Evolutionary conservation across 1,284 basidiomycete genomes (phyloP).

Genomic region (Fomitopsis palustris): DNA sequence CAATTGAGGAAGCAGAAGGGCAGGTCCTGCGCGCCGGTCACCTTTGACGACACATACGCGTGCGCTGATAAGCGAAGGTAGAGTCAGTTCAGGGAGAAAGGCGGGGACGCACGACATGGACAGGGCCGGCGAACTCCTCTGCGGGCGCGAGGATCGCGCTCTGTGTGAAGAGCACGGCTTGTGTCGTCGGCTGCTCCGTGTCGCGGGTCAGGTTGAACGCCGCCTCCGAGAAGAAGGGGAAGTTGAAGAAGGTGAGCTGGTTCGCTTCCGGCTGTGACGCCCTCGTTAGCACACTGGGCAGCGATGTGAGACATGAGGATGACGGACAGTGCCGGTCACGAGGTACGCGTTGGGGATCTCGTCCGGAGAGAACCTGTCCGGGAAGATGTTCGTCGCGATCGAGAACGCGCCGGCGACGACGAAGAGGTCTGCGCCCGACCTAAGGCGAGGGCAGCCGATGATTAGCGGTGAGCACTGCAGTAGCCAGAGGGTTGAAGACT

Average conservation of each 20-base stretch:
- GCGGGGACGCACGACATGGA: conserved; percentile 8
- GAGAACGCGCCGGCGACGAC: conserved; percentile 7
- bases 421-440: conserved; percentile 1
- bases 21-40: conserved; percentile 15
- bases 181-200: conserved; percentile 13
- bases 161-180: conserved; percentile 13
- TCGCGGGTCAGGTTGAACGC: conserved; percentile 1
- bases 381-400: conserved; percentile 8
- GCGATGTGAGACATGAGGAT: neutral
- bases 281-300: neutral
- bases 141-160: conserved; percentile 7
- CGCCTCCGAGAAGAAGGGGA: conserved; percentile 9
- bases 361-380: conserved; percentile 6
- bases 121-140: conserved; percentile 13
- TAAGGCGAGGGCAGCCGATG: too few species aligned
- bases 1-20: conserved; percentile 14
- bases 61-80: neutral
- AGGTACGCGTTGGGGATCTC: conserved; percentile 11
- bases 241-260: conserved; percentile 15
- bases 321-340: conserved; percentile 3
- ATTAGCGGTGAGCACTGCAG: too few species aligned
- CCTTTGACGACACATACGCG: neutral
- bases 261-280: conserved; percentile 4
- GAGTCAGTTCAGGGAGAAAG: too few species aligned
- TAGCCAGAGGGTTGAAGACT: too few species aligned